Base-by-base conservation (phyloP, 2,329 filamentous ascomycete genomes). In the Hortaea sp. region DNA sequence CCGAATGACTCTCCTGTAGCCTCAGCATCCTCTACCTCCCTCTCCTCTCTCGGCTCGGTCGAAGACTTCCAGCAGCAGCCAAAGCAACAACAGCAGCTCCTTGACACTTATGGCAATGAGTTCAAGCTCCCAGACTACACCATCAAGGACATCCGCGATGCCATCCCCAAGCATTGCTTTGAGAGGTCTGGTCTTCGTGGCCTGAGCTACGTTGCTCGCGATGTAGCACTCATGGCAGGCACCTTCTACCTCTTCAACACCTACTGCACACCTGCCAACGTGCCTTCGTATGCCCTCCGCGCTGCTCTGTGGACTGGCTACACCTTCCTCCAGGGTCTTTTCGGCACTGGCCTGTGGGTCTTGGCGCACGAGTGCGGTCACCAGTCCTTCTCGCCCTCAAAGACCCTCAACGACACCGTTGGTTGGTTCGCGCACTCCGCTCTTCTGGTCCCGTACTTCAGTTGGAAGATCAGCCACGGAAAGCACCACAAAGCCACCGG, bases 401-500 rank as follows among this genome's bases (percentile, higher is more conserved):
- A 86, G 73, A 72, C 80, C 7, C 70, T 95, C 65, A 97, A 97
- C 73, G 88, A 97, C 69, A 79, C 85, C 28, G 88, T 92, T 48
- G 90, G 90, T 61, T 95, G 87, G 86, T 68, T 95, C 65, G 79
- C 87, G 58, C 90, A 97, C 74, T 95, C 89, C 34, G 69, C 81
- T 39, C 80, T 95, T 35, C 76, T 95, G 47, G 90, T 98, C 42
- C 92, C 92, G 20, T 98, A 97, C 75, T 98, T 95, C 75, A 94
- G 88, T 65, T 98, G 92, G 92, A 94, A 98, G 74, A 89, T 97
- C 70, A 95, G 88, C 56, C 92, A 98, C 74, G 85, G 88, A 74
- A 95, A 95, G 81, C 92, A 98, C 76, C 92, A 98, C 85, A 97
- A 97, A 79, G 88, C 89, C 54, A 98, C 92, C 35, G 92, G 89